Conservation (phyloP, 805 yeast species). For the Saturnispora sekii region DNA sequence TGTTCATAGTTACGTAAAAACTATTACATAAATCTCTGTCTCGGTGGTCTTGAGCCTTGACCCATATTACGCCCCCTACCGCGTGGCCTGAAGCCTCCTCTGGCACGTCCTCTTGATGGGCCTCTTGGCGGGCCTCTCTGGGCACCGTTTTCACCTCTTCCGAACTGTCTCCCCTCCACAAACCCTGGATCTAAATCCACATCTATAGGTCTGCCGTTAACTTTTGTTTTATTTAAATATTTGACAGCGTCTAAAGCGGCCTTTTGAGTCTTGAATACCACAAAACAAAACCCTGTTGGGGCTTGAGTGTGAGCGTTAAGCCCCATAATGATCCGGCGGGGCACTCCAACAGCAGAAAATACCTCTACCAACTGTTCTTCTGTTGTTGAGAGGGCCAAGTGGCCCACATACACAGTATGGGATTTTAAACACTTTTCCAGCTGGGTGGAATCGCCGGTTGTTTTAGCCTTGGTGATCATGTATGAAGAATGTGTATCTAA, state of each 20-base stretch:
- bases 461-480: conserved; percentile 54
- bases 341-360: conserved; percentile 71
- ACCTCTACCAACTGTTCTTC: conserved; percentile 91
- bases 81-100: not conserved
- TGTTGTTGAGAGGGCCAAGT: conserved; percentile 79
- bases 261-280: conserved; percentile 56
- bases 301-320: conserved; percentile 82
- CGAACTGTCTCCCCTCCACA: conserved; percentile 90
- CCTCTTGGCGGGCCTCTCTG: conserved; percentile 47
- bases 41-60: too few relatives aligned
- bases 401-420: conserved; percentile 84
- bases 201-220: conserved; percentile 73
- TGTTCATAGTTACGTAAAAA: too few relatives aligned
- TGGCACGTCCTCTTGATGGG: conserved; percentile 15
- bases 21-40: too few relatives aligned
- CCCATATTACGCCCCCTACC: too few relatives aligned
- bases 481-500: conserved; percentile 67
- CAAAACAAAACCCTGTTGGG: conserved; percentile 96
- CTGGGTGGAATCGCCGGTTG: conserved; percentile 33
- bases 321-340: conserved; percentile 85
- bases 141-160: conserved; percentile 89
- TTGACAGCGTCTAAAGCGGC: conserved; percentile 79
- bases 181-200: conserved; percentile 96
- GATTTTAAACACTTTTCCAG: conserved; percentile 57
- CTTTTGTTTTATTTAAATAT: conserved; percentile 68